Evolutionary conservation across 768 basidiomycete species (phyloP).

Genomic region (Neoboletus brunneissimus): DNA sequence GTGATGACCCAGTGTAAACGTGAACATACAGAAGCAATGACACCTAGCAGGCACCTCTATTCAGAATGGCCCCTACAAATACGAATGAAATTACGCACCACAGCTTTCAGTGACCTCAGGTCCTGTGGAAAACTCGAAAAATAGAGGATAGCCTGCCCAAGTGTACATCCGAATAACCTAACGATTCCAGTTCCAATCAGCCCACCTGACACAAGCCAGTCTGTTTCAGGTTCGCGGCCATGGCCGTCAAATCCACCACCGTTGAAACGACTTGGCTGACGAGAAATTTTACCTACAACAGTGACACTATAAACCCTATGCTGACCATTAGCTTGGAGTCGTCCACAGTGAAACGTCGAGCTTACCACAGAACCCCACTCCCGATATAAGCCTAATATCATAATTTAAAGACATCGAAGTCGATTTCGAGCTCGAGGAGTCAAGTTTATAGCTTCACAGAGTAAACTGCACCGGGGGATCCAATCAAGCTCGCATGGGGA

Average conservation of each 20-base stretch:
- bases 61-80: too few species aligned
- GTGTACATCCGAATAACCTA: slow-evolving; percentile 12
- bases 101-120: background rate
- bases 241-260: background rate
- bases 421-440: background rate
- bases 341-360: background rate
- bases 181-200: background rate
- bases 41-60: too few species aligned
- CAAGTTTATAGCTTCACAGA: background rate
- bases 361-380: slow-evolving; percentile 1
- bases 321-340: background rate
- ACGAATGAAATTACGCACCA: background rate
- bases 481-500: too few species aligned
- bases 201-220: background rate
- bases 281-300: background rate
- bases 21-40: too few species aligned
- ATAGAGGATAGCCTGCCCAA: slow-evolving; percentile 12
- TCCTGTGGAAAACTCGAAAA: slow-evolving; percentile 9
- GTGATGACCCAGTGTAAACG: too few species aligned
- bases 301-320: slow-evolving; percentile 1
- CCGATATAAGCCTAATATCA: background rate
- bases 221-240: too few species aligned
- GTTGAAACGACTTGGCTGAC: background rate
- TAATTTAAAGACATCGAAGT: background rate
- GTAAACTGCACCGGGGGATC: background rate